A percentile compares a stretch with the other conserved stretches of the same genome.
phyloP scores from a whole-genome alignment of 257 asterid species.

The Ilex asprella region DNA sequence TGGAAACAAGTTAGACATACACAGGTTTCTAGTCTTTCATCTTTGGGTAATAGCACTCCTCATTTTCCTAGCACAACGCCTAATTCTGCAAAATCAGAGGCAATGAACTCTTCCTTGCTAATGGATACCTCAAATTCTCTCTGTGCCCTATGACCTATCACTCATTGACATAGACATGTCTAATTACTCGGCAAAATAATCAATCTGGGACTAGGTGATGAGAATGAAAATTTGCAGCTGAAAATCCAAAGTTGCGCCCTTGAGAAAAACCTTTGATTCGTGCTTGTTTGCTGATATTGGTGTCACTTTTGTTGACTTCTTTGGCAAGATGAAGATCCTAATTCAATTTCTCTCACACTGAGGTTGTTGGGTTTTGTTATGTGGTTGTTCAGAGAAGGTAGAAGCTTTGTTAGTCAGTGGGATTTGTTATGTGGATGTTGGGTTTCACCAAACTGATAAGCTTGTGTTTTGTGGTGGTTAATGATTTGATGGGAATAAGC shows the following conservation, averaged over 20 bases:
- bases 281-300: neutral
- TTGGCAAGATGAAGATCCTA: too few species aligned
- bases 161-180: slow-evolving; percentile 80
- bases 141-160: slow-evolving; percentile 56
- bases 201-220: slow-evolving; percentile 47
- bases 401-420: too few species aligned
- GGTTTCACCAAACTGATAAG: too few species aligned
- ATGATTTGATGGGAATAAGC: too few species aligned
- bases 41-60: slow-evolving; percentile 43
- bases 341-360: neutral
- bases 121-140: slow-evolving; percentile 37
- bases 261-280: too few species aligned
- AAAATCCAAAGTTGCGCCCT: neutral
- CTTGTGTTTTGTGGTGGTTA: too few species aligned
- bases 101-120: slow-evolving; percentile 51
- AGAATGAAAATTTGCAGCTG: slow-evolving; percentile 10
- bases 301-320: too few species aligned
- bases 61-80: slow-evolving; percentile 21
- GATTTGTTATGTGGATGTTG: too few species aligned
- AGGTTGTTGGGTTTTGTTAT: too few species aligned
- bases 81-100: slow-evolving; percentile 43
- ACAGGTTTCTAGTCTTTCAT: slow-evolving; percentile 49
- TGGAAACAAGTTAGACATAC: slow-evolving; percentile 58
- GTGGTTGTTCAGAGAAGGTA: too few species aligned
- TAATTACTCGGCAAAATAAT: slow-evolving; percentile 38